Percentiles rank a stretch among this genome's conserved stretches.
phyloP scores from a whole-genome alignment of 495 filamentous ascomycete species.

The Penicillium parvum region DNA sequence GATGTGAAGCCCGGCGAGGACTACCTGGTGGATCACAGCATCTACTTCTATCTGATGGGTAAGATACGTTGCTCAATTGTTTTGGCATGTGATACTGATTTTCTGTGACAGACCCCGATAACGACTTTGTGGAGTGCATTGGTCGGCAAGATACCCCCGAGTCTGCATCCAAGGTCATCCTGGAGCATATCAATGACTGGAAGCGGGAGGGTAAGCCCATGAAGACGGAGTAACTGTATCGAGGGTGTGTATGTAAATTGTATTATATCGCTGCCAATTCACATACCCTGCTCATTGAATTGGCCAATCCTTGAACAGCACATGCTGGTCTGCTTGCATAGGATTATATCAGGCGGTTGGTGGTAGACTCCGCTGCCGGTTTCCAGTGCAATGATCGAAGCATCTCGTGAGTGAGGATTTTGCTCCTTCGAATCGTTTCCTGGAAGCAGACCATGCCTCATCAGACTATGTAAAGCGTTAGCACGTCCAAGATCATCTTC shows the following conservation, averaged over 20 bases:
- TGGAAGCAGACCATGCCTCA: no score
- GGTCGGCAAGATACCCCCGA: constrained; percentile 90
- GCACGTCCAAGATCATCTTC: no score
- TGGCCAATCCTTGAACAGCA: constrained; percentile 1
- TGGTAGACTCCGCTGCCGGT: no score
- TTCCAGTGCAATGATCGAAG: not conserved
- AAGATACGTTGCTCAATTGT: constrained; percentile 20
- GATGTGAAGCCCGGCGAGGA: constrained; percentile 89
- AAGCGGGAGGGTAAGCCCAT: constrained; percentile 50
- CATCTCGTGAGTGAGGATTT: no score
- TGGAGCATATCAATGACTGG: constrained; percentile 90
- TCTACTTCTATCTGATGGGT: constrained; percentile 99
- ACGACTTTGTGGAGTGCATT: constrained; percentile 96
- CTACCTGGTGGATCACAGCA: constrained; percentile 96
- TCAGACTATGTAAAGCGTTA: no score
- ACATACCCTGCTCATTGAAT: constrained; percentile 30
- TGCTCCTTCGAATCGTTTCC: no score
- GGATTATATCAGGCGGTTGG: not conserved
- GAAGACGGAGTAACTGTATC: constrained; percentile 30
- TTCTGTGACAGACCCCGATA: constrained; percentile 69
- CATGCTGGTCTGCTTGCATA: not conserved
- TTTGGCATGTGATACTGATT: constrained; percentile 4
- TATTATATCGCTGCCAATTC: constrained; percentile 26
- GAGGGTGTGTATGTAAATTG: constrained; percentile 22
- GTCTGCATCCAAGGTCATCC: constrained; percentile 75